Evolutionary conservation across 129 eudicot genomes (phyloP).

Genomic region (Escallonia herrerae): DNA sequence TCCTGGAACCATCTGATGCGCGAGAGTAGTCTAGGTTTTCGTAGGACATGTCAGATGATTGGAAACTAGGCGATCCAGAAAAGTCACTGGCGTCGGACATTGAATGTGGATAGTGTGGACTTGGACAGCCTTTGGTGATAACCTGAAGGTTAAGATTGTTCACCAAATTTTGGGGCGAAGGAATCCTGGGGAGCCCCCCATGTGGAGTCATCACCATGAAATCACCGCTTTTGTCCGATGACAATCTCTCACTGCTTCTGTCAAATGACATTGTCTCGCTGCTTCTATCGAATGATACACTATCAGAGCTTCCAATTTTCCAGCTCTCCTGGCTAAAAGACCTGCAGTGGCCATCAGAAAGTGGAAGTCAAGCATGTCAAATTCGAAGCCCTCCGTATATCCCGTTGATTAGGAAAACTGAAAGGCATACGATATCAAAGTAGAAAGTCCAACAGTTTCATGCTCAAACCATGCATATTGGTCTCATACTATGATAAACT

Average conservation of each 20-base stretch:
- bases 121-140: constrained; percentile 16
- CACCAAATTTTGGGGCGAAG: constrained; percentile 9
- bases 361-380: background rate
- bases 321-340: constrained; percentile 31
- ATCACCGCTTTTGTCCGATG: constrained; percentile 11
- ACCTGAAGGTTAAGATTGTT: constrained; percentile 15
- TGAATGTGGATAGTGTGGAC: constrained; percentile 10
- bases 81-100: constrained; percentile 19
- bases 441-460: no score
- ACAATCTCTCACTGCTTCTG: constrained; percentile 11
- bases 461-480: no score
- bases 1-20: constrained; percentile 27
- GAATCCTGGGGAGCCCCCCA: constrained; percentile 3
- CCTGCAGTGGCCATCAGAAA: constrained; percentile 4
- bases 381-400: no score
- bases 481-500: no score
- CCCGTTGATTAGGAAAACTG: no score
- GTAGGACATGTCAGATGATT: constrained; percentile 22
- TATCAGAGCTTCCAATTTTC: constrained; percentile 27
- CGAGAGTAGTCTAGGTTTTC: constrained; percentile 21
- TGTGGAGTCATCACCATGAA: background rate
- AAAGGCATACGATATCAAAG: background rate
- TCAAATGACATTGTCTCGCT: constrained; percentile 1
- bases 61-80: constrained; percentile 28
- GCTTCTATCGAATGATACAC: constrained; percentile 21